Evolutionary conservation across 805 yeast species (phyloP), one percentile per base, ranked within the genome.

Genomic region (Spathaspora boniae): DNA sequence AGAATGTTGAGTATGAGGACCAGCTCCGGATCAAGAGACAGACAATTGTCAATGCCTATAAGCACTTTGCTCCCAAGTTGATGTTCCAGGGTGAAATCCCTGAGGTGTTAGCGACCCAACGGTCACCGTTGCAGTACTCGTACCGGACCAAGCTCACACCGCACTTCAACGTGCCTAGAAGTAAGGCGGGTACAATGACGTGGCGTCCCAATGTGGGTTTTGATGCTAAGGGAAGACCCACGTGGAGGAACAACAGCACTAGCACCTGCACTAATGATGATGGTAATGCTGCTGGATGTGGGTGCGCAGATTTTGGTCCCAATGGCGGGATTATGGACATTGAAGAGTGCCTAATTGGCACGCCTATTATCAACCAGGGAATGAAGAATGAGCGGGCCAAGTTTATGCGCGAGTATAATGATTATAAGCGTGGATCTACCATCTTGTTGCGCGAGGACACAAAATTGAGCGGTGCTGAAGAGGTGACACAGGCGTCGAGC

Each of bases 71-170:
- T 1, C 82, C 86, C 9, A 58, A 60, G 2, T 62, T 83, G 34
- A 47, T 66, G 1, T 46, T 56, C 2, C 34, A 37, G 21, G 62
- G 60, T 0, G 53, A 62, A 29, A 54, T 86, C 14, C 96, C 96
- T 0, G 65, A 48, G 6, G 65, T 91, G 23, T 73, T 72, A 2
- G 60, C 67, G 2, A 86, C 95, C 0, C 74, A 82, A 26, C 74
- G 80, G 5, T 85, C 95, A 8, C 98, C 98, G 4, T 62, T 78
- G 38, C 72, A 80, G 46, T 84, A 72, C 54, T 69, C 71, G 24
- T 93, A 93, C 60, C 72, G 98, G 54, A 93, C 98, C 0, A 93
- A 93, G 54, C 71, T 93, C 27, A 93, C 98, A 0, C 98, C 98
- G 4, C 98, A 93, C 62, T 93, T 89, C 60, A 88, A 84, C 50